Conservation (phyloP, 495 filamentous ascomycete genomes). For the Aspergillus coremiiformis region DNA sequence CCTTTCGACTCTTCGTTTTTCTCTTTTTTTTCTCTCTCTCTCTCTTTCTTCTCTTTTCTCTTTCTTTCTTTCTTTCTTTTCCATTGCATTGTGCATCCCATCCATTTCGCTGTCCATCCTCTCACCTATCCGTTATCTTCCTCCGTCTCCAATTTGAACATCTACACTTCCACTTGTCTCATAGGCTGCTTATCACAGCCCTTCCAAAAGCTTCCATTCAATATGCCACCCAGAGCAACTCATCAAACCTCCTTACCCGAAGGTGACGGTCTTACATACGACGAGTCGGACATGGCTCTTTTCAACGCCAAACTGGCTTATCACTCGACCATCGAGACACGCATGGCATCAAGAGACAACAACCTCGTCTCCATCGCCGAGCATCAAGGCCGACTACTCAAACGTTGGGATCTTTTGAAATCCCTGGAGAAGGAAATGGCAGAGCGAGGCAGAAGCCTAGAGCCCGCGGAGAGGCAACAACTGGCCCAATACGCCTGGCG, state of each 20-base stretch:
- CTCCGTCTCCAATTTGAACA: too few relatives aligned
- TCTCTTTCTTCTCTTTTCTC: not conserved
- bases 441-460: conserved; percentile 28
- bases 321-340: conserved; percentile 34
- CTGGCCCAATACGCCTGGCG: conserved; percentile 36
- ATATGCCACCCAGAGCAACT: conserved; percentile 24
- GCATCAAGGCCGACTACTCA: conserved; percentile 30
- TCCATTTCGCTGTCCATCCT: too few relatives aligned
- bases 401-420: conserved; percentile 35
- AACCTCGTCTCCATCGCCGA: conserved; percentile 35
- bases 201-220: not conserved
- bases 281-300: conserved; percentile 39
- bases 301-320: conserved; percentile 36
- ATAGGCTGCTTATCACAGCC: not conserved
- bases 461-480: conserved; percentile 29
- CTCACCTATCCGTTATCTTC: too few relatives aligned
- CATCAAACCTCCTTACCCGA: conserved; percentile 29
- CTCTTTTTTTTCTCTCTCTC: not conserved
- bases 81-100: too few relatives aligned
- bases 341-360: conserved; percentile 27
- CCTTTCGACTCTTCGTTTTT: not conserved
- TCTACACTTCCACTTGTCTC: not conserved
- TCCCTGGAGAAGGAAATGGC: conserved; percentile 31
- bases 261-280: conserved; percentile 34
- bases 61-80: too few relatives aligned